phyloP scores from a whole-genome alignment of 257 asterid genomes.

The Nicotiana undulata region DNA sequence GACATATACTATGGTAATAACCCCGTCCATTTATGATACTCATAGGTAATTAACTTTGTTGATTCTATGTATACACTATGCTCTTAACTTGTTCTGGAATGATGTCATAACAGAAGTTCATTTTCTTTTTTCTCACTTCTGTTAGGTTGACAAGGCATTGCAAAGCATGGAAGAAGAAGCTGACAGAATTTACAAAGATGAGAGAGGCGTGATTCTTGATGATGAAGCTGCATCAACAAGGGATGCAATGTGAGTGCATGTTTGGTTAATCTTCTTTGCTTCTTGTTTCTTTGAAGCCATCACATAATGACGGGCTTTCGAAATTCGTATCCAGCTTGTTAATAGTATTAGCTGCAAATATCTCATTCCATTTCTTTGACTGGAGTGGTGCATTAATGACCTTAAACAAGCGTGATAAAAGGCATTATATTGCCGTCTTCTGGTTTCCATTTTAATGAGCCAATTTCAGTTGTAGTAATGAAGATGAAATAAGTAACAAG shows the following conservation, averaged over 20 bases:
- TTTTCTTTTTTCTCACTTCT: constrained; percentile 1
- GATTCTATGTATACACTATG: background rate
- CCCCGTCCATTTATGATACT: background rate
- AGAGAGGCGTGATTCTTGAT: constrained; percentile 71
- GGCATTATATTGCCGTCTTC: background rate
- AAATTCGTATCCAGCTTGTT: background rate
- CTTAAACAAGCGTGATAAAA: background rate
- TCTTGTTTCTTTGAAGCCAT: background rate
- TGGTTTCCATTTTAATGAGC: background rate
- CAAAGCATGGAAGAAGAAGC: constrained; percentile 92
- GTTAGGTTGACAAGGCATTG: constrained; percentile 89
- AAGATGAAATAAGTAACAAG: background rate
- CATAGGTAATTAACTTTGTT: background rate
- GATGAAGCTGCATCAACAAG: constrained; percentile 92
- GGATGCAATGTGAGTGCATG: constrained; percentile 75
- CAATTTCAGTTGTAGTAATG: background rate
- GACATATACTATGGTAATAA: background rate
- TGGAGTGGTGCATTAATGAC: background rate
- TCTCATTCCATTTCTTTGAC: background rate
- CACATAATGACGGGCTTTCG: background rate
- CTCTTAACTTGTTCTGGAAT: background rate
- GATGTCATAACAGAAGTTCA: background rate
- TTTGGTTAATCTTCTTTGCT: background rate
- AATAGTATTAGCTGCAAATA: background rate
- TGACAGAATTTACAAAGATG: constrained; percentile 74